Conservation (phyloP, 768 basidiomycete genomes). For the Paxillus ammoniavirescens region DNA sequence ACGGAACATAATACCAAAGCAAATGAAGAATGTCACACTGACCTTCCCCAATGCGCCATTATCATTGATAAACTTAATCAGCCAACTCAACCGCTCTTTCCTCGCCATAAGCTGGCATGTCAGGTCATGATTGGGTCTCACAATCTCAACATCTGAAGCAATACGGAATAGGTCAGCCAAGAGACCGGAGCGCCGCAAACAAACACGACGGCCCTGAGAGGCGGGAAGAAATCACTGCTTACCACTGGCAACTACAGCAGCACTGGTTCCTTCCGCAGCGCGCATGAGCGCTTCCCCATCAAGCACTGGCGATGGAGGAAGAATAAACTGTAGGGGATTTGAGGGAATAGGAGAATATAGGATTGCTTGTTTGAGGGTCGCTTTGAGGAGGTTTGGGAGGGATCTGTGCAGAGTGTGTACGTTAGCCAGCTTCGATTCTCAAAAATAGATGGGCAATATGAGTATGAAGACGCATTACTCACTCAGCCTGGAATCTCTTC, state of each 20-base stretch:
- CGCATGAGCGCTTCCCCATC: constrained; percentile 79
- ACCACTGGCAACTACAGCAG: constrained; percentile 74
- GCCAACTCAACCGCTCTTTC: constrained; percentile 73
- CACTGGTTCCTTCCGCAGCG: constrained; percentile 74
- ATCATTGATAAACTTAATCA: constrained; percentile 88
- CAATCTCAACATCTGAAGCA: constrained; percentile 57
- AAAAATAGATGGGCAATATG: neutral
- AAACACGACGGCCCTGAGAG: neutral
- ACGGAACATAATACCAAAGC: neutral
- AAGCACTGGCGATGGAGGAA: constrained; percentile 63
- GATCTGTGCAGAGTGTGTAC: constrained; percentile 37
- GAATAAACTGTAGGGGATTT: constrained; percentile 80
- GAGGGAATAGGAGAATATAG: constrained; percentile 70
- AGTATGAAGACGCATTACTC: constrained; percentile 21
- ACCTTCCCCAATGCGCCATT: constrained; percentile 81
- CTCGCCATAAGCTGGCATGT: constrained; percentile 73
- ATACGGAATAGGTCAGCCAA: neutral
- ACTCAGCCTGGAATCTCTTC: constrained; percentile 62
- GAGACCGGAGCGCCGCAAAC: no score
- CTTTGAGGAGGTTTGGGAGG: constrained; percentile 65
- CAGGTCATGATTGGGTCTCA: constrained; percentile 76
- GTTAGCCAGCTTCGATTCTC: neutral
- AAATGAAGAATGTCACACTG: constrained; percentile 5
- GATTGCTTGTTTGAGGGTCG: constrained; percentile 82
- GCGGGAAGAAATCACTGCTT: constrained; percentile 2